These are phyloP conservation scores for Sutorius australiensis DNA, from an alignment of 768 basidiomycete genomes.

Conservation along the genomic window DNA sequence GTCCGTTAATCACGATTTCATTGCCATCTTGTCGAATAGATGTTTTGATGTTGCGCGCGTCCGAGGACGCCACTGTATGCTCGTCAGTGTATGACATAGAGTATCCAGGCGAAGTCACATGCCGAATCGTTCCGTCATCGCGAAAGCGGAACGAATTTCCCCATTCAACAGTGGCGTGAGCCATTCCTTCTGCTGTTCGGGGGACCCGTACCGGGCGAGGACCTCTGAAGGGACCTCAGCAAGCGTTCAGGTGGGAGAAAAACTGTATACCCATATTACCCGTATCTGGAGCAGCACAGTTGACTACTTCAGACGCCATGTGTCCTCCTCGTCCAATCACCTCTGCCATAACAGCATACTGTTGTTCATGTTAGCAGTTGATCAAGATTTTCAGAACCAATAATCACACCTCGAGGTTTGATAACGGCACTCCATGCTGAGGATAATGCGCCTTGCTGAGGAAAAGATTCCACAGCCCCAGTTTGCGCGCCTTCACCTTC, in stretches of 20 bases:
- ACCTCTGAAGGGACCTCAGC: slow-evolving; percentile 63
- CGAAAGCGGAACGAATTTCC: slow-evolving; percentile 89
- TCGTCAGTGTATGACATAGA: slow-evolving; percentile 9
- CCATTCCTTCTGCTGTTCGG: slow-evolving; percentile 90
- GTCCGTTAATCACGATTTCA: slow-evolving; percentile 90
- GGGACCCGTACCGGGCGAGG: slow-evolving; percentile 88
- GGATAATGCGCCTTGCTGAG: slow-evolving; percentile 93
- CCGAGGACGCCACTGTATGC: slow-evolving; percentile 73
- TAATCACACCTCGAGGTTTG: slow-evolving; percentile 79
- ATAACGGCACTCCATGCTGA: slow-evolving; percentile 80
- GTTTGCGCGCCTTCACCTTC: slow-evolving; percentile 81
- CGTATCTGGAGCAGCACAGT: slow-evolving; percentile 96
- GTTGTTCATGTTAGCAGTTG: background rate
- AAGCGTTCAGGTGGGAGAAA: background rate
- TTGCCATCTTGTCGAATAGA: slow-evolving; percentile 80
- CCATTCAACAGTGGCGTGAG: slow-evolving; percentile 84
- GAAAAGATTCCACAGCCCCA: slow-evolving; percentile 97
- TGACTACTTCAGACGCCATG: slow-evolving; percentile 81
- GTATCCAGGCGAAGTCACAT: background rate
- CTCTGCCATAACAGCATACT: slow-evolving; percentile 99
- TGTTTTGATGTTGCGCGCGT: slow-evolving; percentile 92
- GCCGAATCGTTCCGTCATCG: slow-evolving; percentile 97
- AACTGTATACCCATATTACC: slow-evolving; percentile 83
- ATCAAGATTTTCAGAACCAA: background rate
- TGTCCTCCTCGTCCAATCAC: slow-evolving; percentile 81